phyloP scores from a whole-genome alignment of 371 early-diverging fungal genomes.

The Aphelidium insulamus region DNA sequence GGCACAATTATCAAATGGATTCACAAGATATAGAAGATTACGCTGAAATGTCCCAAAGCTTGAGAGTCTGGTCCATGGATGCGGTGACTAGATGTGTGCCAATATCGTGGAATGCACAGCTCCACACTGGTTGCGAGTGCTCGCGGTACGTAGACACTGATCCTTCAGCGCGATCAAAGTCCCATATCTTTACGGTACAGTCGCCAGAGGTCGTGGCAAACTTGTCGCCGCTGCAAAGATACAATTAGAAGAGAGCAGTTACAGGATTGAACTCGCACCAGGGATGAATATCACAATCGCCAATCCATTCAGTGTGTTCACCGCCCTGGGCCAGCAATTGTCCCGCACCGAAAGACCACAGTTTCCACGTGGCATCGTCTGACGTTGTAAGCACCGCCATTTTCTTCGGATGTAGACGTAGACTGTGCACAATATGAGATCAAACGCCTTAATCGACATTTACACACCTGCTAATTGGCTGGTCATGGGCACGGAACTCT shows the following conservation, averaged over 20 bases:
- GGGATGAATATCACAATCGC: no score
- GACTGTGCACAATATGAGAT: no score
- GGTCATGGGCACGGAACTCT: no score
- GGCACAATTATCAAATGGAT: no score
- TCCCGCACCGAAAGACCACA: constrained; percentile 50
- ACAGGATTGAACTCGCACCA: no score
- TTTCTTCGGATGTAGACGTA: no score
- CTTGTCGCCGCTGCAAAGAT: constrained; percentile 14
- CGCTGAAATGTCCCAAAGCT: constrained; percentile 52
- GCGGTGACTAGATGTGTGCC: constrained; percentile 49
- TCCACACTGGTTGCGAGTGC: constrained; percentile 11
- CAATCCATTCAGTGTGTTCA: constrained; percentile 3
- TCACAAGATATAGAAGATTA: no score
- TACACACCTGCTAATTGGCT: no score
- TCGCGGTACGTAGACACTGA: neutral
- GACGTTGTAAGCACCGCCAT: constrained; percentile 24
- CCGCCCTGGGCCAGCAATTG: constrained; percentile 18
- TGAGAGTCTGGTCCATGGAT: constrained; percentile 56
- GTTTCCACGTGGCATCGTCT: constrained; percentile 73
- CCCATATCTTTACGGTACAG: constrained; percentile 40
- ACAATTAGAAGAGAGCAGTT: no score
- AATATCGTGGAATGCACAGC: constrained; percentile 38
- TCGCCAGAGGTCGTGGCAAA: constrained; percentile 55
- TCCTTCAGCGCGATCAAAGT: constrained; percentile 11
- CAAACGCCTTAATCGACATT: no score